A percentile compares a stretch with the other conserved stretches of the same genome.
Conservation (phyloP, 2,329 filamentous ascomycete genomes). For the Thermomyces lanuginosus region DNA sequence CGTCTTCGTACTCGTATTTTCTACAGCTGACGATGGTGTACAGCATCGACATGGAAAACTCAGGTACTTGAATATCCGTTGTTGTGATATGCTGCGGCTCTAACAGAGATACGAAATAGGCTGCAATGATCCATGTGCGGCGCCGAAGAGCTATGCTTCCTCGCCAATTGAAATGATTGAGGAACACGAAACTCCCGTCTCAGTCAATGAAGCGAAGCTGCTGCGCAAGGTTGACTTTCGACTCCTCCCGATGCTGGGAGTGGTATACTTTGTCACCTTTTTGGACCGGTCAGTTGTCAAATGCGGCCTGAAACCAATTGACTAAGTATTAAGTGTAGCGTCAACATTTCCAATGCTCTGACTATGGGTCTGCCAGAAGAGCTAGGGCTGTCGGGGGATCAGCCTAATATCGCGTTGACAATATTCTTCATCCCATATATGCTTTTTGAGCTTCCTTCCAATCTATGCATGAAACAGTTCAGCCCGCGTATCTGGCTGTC, state of each 20-base stretch:
- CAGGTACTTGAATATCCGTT: too few species aligned
- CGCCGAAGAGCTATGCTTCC: too few species aligned
- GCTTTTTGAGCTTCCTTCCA: slow-evolving; percentile 38
- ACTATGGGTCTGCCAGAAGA: slow-evolving; percentile 34
- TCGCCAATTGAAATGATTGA: too few species aligned
- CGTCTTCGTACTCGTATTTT: too few species aligned
- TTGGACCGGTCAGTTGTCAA: slow-evolving; percentile 8
- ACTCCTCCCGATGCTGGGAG: slow-evolving; percentile 10
- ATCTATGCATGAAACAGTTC: slow-evolving; percentile 36
- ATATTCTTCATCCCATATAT: slow-evolving; percentile 40
- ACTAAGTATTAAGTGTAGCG: slow-evolving; percentile 8
- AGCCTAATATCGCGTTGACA: slow-evolving; percentile 36
- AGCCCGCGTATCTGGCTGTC: slow-evolving; percentile 35
- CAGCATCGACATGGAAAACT: too few species aligned
- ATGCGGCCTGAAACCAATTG: background rate
- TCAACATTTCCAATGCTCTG: slow-evolving; percentile 40
- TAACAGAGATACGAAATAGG: too few species aligned
- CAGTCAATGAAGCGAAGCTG: slow-evolving; percentile 8
- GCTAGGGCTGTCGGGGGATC: slow-evolving; percentile 26
- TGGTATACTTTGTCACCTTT: slow-evolving; percentile 9
- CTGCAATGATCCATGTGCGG: too few species aligned
- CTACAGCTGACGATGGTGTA: too few species aligned
- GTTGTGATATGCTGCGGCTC: too few species aligned
- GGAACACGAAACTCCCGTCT: too few species aligned
- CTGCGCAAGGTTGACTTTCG: slow-evolving; percentile 10